phyloP scores from a whole-genome alignment of 1,139 yeast genomes.

The Hemisphaericaspora subhashii region DNA sequence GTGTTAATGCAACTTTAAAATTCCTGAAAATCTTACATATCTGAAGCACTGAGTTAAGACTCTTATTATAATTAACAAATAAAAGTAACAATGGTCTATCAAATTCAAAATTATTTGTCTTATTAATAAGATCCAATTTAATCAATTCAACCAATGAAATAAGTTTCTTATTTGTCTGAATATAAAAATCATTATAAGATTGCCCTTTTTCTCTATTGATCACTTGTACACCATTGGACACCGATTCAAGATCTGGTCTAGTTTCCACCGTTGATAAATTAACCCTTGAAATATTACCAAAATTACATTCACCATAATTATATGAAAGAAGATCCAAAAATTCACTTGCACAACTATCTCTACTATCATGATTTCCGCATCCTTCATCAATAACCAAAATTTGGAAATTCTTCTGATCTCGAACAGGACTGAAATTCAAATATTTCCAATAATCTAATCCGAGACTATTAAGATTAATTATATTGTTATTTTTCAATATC shows the following conservation, averaged over 20 bases:
- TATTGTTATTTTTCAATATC: conserved; percentile 30
- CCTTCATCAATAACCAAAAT: conserved; percentile 48
- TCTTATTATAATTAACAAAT: conserved; percentile 46
- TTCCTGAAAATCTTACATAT: conserved; percentile 49
- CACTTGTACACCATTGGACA: conserved; percentile 35
- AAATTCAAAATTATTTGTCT: conserved; percentile 43
- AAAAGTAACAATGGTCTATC: conserved; percentile 48
- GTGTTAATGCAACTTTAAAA: conserved; percentile 42
- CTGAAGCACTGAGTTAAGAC: conserved; percentile 46
- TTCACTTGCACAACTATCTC: conserved; percentile 25
- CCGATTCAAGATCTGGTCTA: conserved; percentile 33
- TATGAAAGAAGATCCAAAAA: conserved; percentile 43
- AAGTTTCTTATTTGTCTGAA: conserved; percentile 30
- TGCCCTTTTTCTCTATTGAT: conserved; percentile 22
- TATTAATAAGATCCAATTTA: conserved; percentile 41
- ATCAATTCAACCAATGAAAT: conserved; percentile 35
- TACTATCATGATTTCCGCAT: conserved; percentile 17
- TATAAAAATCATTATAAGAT: conserved; percentile 29
- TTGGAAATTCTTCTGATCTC: conserved; percentile 48
- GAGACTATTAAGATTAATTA: conserved; percentile 36
- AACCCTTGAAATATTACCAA: conserved; percentile 46
- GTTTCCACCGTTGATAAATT: conserved; percentile 31
- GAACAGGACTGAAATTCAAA: conserved; percentile 55
- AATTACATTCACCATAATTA: conserved; percentile 46
- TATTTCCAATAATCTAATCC: conserved; percentile 55